Evolutionary conservation across 495 filamentous ascomycete genomes (phyloP).

Genomic region (Delitschia confertaspora): DNA sequence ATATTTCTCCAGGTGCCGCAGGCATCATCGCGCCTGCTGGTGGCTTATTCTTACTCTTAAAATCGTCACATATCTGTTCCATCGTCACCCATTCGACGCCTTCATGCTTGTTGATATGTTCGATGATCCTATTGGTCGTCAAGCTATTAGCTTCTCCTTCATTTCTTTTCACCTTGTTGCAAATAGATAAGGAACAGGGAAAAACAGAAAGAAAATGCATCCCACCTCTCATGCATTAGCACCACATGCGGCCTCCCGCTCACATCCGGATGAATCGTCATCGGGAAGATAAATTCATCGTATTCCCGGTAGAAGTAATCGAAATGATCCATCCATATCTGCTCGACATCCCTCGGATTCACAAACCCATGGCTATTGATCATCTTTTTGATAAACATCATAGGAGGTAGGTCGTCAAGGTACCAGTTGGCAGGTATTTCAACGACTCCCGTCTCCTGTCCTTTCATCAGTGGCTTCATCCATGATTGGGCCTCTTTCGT

Average conservation of each 20-base stretch:
- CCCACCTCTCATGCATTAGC: conserved; percentile 47
- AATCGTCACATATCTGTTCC: conserved; percentile 49
- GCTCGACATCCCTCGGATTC: conserved; percentile 46
- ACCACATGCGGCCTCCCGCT: conserved; percentile 50
- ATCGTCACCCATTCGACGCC: conserved; percentile 49
- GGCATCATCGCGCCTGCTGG: conserved; percentile 60
- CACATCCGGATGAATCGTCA: conserved; percentile 54
- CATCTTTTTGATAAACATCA: conserved; percentile 50
- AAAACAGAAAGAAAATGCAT: conserved; percentile 1
- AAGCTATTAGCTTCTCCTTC: not conserved
- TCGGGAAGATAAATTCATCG: conserved; percentile 53
- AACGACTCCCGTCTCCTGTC: conserved; percentile 42
- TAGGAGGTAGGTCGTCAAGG: conserved; percentile 47
- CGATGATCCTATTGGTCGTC: conserved; percentile 33
- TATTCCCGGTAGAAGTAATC: conserved; percentile 54
- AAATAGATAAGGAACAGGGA: conserved; percentile 19
- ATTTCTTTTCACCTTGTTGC: not conserved
- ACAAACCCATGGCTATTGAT: conserved; percentile 51
- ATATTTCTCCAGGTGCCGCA: conserved; percentile 47
- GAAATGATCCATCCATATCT: conserved; percentile 53
- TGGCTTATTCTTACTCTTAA: conserved; percentile 57
- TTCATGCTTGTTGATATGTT: conserved; percentile 45
- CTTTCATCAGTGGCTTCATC: conserved; percentile 47
- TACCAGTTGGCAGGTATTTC: conserved; percentile 53
- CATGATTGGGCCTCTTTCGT: conserved; percentile 43